These are phyloP conservation scores for Sporothrix phasma DNA, from an alignment of 2,329 filamentous ascomycete genomes.

Conservation along the genomic window DNA sequence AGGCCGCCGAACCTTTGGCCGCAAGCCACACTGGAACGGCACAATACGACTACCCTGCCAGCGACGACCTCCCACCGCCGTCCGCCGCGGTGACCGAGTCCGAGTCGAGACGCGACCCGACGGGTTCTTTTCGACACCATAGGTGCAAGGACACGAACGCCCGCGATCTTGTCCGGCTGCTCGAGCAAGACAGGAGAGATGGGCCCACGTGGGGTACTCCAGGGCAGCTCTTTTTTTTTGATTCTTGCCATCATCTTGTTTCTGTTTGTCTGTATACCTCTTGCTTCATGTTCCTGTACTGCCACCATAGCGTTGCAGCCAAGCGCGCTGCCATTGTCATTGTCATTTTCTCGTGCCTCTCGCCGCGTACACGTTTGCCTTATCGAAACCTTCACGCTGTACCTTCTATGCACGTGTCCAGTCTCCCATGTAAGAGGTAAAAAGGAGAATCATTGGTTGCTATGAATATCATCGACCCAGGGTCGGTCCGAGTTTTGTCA, in stretches of 20 bases:
- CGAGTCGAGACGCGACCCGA: not conserved
- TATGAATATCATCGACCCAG: not conserved
- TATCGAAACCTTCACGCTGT: too few species aligned
- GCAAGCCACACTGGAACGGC: not conserved
- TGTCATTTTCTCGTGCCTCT: not conserved
- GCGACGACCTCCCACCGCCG: constrained; percentile 2
- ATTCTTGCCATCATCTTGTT: not conserved
- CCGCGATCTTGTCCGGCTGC: not conserved
- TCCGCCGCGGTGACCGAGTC: not conserved
- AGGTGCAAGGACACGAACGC: too few species aligned
- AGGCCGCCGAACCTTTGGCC: not conserved
- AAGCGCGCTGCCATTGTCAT: not conserved
- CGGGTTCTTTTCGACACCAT: not conserved
- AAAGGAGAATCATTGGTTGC: not conserved
- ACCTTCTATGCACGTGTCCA: too few species aligned
- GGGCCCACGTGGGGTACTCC: too few species aligned
- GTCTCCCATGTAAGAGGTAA: not conserved
- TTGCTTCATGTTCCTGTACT: not conserved
- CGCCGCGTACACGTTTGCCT: too few species aligned
- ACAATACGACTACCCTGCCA: constrained; percentile 1
- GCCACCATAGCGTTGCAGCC: not conserved
- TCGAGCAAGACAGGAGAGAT: too few species aligned
- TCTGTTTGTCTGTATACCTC: not conserved
- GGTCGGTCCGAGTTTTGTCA: not conserved
- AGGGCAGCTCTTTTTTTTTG: too few species aligned